Conservation (phyloP, 305 asterid species). For the Withania somnifera region DNA sequence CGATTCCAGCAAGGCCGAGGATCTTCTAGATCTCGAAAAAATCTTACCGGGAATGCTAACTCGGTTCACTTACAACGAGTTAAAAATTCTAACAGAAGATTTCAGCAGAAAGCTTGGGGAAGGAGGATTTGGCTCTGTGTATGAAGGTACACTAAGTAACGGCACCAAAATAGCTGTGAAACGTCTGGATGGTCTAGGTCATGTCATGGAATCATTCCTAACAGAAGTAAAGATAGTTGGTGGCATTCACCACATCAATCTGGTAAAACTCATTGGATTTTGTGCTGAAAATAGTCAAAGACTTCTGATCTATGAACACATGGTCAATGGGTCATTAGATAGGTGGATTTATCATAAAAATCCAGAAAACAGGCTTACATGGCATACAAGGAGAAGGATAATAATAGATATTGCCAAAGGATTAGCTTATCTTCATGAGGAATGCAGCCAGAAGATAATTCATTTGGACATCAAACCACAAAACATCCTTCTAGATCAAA, state of each 20-base stretch:
- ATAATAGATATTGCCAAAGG: slow-evolving; percentile 16
- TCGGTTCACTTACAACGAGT: slow-evolving; percentile 1
- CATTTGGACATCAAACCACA: slow-evolving; percentile 18
- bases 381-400: slow-evolving; percentile 3
- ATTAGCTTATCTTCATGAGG: slow-evolving; percentile 17
- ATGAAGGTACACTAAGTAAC: slow-evolving; percentile 7
- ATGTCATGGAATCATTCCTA: slow-evolving; percentile 7
- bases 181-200: slow-evolving; percentile 1
- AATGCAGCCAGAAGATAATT: slow-evolving; percentile 10
- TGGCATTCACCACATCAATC: slow-evolving; percentile 17
- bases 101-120: slow-evolving; percentile 3
- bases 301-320: slow-evolving; percentile 13
- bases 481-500: slow-evolving; percentile 10
- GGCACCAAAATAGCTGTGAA: slow-evolving; percentile 15
- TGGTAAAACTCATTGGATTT: slow-evolving; percentile 19
- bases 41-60: slow-evolving; percentile 5
- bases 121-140: slow-evolving; percentile 7
- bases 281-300: neutral
- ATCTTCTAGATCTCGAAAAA: neutral
- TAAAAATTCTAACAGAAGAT: neutral
- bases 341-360: slow-evolving; percentile 10
- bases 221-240: slow-evolving; percentile 12
- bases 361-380: neutral
- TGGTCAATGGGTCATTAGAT: slow-evolving; percentile 19
- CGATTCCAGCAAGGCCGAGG: neutral